Conservation (phyloP, 2,329 filamentous ascomycete species). For the Colletotrichum zoysiae region DNA sequence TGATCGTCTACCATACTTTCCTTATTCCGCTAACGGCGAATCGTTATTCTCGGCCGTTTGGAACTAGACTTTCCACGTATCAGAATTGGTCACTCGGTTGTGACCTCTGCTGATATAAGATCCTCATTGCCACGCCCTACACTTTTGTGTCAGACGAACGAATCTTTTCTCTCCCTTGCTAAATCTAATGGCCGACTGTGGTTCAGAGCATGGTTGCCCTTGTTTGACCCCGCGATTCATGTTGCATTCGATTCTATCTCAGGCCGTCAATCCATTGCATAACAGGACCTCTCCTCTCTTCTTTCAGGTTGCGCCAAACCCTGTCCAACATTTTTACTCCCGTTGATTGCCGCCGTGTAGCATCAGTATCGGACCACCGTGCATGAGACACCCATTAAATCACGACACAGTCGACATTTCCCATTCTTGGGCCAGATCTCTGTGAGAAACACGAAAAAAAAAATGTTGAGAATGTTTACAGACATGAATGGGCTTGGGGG, state of each 20-base stretch:
- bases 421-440: neutral
- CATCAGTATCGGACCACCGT: constrained; percentile 1
- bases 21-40: neutral
- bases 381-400: neutral
- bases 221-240: constrained; percentile 34
- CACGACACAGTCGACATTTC: neutral
- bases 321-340: neutral
- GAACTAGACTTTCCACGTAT: neutral
- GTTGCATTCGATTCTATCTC: constrained; percentile 8
- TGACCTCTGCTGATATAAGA: neutral
- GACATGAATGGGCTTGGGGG: constrained; percentile 30
- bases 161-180: neutral
- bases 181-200: neutral
- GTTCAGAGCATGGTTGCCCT: constrained; percentile 20
- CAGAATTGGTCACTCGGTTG: neutral
- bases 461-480: constrained; percentile 41
- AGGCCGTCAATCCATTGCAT: constrained; percentile 13
- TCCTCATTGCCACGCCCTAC: neutral
- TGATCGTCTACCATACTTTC: too few relatives aligned
- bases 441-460: neutral
- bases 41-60: neutral
- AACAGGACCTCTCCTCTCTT: constrained; percentile 7
- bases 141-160: neutral
- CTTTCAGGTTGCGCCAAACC: neutral
- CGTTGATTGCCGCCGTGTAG: constrained; percentile 12